phyloP scores from a whole-genome alignment of 1,284 basidiomycete genomes.

The Cryptococcus sp. region DNA sequence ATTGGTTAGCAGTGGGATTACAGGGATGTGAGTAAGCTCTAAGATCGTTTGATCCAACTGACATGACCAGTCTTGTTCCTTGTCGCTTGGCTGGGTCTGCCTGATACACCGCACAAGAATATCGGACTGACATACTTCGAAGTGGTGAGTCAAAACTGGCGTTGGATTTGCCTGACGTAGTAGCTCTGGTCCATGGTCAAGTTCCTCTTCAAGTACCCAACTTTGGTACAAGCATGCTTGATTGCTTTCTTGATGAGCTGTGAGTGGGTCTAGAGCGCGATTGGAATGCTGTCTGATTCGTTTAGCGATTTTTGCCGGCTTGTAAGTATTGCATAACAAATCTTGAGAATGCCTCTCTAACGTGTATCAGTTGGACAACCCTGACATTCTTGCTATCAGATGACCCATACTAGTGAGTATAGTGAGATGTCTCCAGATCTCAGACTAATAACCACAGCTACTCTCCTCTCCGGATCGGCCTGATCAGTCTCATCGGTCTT shows the following conservation, averaged over 20 bases:
- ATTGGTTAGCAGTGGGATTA: constrained; percentile 61
- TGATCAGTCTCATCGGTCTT: constrained; percentile 67
- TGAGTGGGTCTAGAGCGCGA: constrained; percentile 1
- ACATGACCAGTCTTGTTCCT: constrained; percentile 48
- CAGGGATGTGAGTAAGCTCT: constrained; percentile 28
- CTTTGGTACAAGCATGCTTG: constrained; percentile 60
- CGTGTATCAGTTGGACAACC: constrained; percentile 56
- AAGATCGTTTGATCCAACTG: not conserved
- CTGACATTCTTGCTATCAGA: constrained; percentile 66
- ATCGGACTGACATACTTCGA: constrained; percentile 57
- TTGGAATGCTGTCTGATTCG: too few relatives aligned
- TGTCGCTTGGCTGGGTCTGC: constrained; percentile 58
- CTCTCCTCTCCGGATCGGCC: constrained; percentile 59
- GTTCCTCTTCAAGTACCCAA: constrained; percentile 63
- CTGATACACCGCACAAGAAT: constrained; percentile 64
- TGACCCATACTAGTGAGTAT: constrained; percentile 57
- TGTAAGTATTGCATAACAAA: constrained; percentile 14
- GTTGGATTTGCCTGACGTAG: not conserved
- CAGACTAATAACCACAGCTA: constrained; percentile 15
- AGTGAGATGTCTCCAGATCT: not conserved
- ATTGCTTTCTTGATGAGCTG: constrained; percentile 57
- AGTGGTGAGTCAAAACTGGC: constrained; percentile 42
- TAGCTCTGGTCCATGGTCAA: constrained; percentile 62
- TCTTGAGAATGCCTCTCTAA: constrained; percentile 7
- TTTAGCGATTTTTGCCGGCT: constrained; percentile 34